Evolutionary conservation across 768 basidiomycete genomes (phyloP), one percentile per base, ranked within the genome.

Genomic region (Russula abietina): DNA sequence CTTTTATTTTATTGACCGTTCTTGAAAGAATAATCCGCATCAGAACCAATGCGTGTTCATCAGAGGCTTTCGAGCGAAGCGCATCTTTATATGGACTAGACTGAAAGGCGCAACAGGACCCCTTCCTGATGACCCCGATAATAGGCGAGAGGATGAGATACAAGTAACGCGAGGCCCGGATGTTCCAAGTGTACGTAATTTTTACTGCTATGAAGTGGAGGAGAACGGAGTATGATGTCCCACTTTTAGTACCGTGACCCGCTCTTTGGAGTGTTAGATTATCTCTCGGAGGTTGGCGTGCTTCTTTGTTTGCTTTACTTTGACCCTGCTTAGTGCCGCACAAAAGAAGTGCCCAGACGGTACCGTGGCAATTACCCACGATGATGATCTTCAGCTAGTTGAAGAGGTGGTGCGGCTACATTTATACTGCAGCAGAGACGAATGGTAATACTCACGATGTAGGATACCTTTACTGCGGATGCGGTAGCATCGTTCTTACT

Each of bases 11-110:
- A 17, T 28, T 19, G 8, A 9, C 10, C 6, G 19, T 8, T 22
- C n/a, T 22, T 45, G 19, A 56, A 56, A 56, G 55, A 10, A 43
- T 22, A 45, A 32, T 32, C 2, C 3, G 4, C 30, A n/a, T 12
- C 30, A 22, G 43, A 55, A 61, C n/a, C 60, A 61, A 61, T 61
- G 60, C 17, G 48, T 61, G 12, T 61, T 61, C 33, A 55, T 61
- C 52, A 46, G 45, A 46, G 60, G 60, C 8, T 61, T 55, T 45
- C 60, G 60, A 24, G 60, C 54, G 12, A 61, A 22, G 26, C 60
- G 54, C n/a, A 14, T 48, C 11, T 22, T 55, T 19, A 19, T 61
- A 12, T 56, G 24, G 33, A 51, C 36, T 7, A 50, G 16, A 12
- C 26, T 55, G 9, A 39, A 10, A 16, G 60, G 24, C 26, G 60